Percentiles rank a stretch among this genome's conserved stretches.
Evolutionary conservation across 2,329 filamentous ascomycete species (phyloP).

Genomic region (Elsinoe batatas): DNA sequence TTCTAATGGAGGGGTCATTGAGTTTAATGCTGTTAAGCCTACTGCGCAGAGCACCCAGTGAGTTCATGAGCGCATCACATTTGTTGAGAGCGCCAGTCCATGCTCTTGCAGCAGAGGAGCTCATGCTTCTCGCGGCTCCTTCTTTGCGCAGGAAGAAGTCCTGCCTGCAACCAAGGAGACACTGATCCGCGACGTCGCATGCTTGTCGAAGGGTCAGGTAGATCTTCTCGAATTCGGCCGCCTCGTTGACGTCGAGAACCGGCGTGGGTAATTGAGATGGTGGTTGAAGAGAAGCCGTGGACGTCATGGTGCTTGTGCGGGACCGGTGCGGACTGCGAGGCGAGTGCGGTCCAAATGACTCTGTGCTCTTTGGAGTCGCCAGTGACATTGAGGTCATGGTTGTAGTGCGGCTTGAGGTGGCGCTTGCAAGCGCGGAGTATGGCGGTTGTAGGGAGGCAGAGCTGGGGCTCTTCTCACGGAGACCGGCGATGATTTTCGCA

Average conservation of each 20-base stretch:
- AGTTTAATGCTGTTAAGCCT: constrained; percentile 72
- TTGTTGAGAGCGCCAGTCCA: constrained; percentile 64
- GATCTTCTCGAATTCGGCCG: constrained; percentile 71
- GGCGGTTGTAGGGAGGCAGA: constrained; percentile 17
- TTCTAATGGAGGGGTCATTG: constrained; percentile 68
- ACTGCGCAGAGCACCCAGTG: constrained; percentile 61
- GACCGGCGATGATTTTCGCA: constrained; percentile 42
- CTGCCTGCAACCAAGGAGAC: constrained; percentile 58
- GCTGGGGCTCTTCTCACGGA: constrained; percentile 17
- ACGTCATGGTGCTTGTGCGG: constrained; percentile 36
- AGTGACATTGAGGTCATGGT: constrained; percentile 40
- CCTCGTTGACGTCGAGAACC: constrained; percentile 55
- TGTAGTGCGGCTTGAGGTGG: constrained; percentile 44
- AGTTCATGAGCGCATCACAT: constrained; percentile 59
- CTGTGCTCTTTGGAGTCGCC: constrained; percentile 68
- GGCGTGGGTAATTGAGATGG: constrained; percentile 21
- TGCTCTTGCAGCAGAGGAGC: constrained; percentile 41
- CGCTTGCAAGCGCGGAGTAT: constrained; percentile 26
- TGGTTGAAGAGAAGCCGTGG: constrained; percentile 35
- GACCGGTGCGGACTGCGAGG: constrained; percentile 28
- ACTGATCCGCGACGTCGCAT: constrained; percentile 61
- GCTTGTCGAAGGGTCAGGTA: constrained; percentile 66
- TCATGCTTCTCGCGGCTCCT: constrained; percentile 36
- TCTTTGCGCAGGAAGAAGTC: constrained; percentile 58
- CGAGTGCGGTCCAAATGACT: constrained; percentile 52